A percentile compares a stretch with the other conserved stretches of the same genome.
phyloP scores from a whole-genome alignment of 441 rosid species.

The Gossypium gossypioides region DNA sequence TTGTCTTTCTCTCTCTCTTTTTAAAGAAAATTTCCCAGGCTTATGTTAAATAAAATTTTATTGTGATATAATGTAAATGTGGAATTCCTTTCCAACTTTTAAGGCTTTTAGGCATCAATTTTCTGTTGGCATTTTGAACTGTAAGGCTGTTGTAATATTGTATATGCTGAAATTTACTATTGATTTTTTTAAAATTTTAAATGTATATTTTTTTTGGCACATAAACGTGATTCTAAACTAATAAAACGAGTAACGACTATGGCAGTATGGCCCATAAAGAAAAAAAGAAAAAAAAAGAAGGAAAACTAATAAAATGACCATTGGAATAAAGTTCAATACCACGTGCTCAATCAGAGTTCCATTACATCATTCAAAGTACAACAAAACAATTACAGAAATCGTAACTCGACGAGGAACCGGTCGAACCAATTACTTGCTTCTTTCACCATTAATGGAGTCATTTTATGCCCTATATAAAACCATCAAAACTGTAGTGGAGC shows the following conservation, averaged over 20 bases:
- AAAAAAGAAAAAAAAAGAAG: too few relatives aligned
- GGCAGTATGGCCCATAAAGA: too few relatives aligned
- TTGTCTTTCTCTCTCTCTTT: background rate
- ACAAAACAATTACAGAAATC: background rate
- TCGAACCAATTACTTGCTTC: slow-evolving; percentile 82
- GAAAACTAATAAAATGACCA: too few relatives aligned
- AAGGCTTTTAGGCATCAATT: background rate
- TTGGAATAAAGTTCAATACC: too few relatives aligned
- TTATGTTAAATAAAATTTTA: background rate
- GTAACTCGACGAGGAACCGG: slow-evolving; percentile 25
- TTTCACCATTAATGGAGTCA: slow-evolving; percentile 67
- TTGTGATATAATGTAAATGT: background rate
- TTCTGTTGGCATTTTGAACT: background rate
- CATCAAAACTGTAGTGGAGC: background rate
- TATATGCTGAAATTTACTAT: background rate
- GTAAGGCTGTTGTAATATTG: background rate
- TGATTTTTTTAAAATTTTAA: too few relatives aligned
- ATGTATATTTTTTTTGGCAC: too few relatives aligned
- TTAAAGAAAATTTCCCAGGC: background rate
- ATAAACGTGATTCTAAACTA: background rate
- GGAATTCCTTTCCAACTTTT: background rate
- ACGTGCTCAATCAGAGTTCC: background rate
- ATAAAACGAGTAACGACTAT: too few relatives aligned
- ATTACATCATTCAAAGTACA: background rate
- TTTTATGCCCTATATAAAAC: slow-evolving; percentile 38